Percentiles rank a stretch among this genome's conserved stretches.
These are phyloP conservation scores for Cladosporium sp. DNA, from an alignment of 2,329 filamentous ascomycete genomes.

Conservation along the genomic window DNA sequence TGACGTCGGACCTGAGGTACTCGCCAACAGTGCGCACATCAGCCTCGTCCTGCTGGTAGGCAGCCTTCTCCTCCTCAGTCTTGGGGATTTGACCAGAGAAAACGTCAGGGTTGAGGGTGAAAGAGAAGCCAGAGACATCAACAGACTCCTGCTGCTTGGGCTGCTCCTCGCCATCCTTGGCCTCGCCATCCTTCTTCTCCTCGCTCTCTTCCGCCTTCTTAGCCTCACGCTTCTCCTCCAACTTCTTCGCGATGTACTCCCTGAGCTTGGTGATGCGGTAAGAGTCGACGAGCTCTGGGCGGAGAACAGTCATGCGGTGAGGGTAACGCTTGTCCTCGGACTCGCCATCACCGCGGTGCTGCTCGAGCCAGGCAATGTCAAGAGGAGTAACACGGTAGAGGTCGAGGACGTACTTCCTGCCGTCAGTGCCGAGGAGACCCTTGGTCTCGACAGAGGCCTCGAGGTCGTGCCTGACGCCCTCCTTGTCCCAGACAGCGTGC, in stretches of 20 bases:
- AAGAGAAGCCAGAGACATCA: constrained; percentile 80
- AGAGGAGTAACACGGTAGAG: constrained; percentile 91
- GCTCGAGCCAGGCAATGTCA: constrained; percentile 86
- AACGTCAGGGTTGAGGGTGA: constrained; percentile 88
- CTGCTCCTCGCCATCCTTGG: constrained; percentile 26
- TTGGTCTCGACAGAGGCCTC: constrained; percentile 98
- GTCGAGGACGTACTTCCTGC: constrained; percentile 94
- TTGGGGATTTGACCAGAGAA: constrained; percentile 90
- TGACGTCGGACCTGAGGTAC: constrained; percentile 68
- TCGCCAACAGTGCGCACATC: constrained; percentile 80
- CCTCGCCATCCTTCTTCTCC: constrained; percentile 19
- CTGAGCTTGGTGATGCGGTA: constrained; percentile 82
- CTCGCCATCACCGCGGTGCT: constrained; percentile 53
- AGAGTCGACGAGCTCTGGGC: constrained; percentile 82
- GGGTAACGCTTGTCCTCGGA: constrained; percentile 63
- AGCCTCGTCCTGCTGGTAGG: constrained; percentile 77
- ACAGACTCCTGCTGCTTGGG: constrained; percentile 58
- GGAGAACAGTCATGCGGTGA: constrained; percentile 91
- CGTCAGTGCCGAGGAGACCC: constrained; percentile 92
- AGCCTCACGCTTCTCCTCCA: constrained; percentile 55
- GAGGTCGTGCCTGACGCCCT: constrained; percentile 80
- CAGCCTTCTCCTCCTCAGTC: constrained; percentile 81
- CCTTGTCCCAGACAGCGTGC: constrained; percentile 97
- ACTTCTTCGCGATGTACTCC: constrained; percentile 77
- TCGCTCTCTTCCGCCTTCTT: constrained; percentile 27